Evolutionary conservation across 805 yeast genomes (phyloP), one percentile per base, ranked within the genome.

Genomic region (Debaryomyces prosopidis): DNA sequence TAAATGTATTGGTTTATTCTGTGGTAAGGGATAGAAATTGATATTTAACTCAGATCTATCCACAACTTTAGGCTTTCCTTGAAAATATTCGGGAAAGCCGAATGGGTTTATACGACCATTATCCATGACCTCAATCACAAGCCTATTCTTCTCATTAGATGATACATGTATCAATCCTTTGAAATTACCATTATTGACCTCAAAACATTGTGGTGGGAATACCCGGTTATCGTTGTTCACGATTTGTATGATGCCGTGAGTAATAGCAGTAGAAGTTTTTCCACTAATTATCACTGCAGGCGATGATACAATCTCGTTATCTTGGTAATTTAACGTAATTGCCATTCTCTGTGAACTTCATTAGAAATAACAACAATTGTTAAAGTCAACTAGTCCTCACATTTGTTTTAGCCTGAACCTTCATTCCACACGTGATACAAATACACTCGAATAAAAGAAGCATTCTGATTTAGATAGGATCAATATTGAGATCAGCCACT

Each of bases 1-100:
- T 40, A 91, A 63, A 62, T 91, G 94, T n/a, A 91, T 67, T 0
- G 94, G 94, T 39, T 87, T 87, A 54, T 86, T 81, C 44, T 81
- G 77, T 2, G 71, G 55, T 20, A 86, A 57, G 0, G 89, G 90
- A 0, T 71, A 61, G 59, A 49, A 66, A 23, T 33, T 44, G 8
- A 72, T 53, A 3, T 49, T 45, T 30, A 71, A 49, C 11, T 27
- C 23, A 4, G 58, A 66, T 1, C 41, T 32, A 26, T 71, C 76
- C 6, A 54, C 48, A 3, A 57, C 48, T 0, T 45, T 23, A 3
- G 60, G 59, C 4, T 42, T 14, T 1, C 53, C 54, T 3, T 43
- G 39, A 9, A 40, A 23, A 40, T 49, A 57, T 8, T 52, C 53
- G 0, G 63, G 54, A 32, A 55, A 58, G 6, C 75, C 76, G 19